A percentile compares a stretch with the other conserved stretches of the same genome.
Evolutionary conservation across 2,329 filamentous ascomycete species (phyloP).

Genomic region (Sordariomycetes sp.): DNA sequence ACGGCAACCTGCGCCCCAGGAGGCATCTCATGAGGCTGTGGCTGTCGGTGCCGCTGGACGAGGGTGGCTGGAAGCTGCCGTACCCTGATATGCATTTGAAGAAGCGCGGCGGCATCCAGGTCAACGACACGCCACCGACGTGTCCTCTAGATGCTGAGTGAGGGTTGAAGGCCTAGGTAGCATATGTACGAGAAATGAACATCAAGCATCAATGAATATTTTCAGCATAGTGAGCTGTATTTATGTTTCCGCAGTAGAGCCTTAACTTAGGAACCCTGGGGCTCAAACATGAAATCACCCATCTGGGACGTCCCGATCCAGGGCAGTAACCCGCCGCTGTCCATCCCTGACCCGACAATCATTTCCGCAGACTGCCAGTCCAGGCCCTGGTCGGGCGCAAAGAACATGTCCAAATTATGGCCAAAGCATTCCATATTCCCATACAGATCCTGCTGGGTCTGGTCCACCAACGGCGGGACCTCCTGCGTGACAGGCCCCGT

Average conservation of each 20-base stretch:
- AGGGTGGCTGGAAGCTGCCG: slow-evolving; percentile 76
- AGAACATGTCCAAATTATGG: slow-evolving; percentile 3
- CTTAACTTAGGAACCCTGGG: background rate
- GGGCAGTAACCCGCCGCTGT: background rate
- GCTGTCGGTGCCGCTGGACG: slow-evolving; percentile 67
- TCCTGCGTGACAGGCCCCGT: background rate
- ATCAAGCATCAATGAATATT: too few species aligned
- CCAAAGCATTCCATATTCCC: background rate
- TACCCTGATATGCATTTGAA: slow-evolving; percentile 71
- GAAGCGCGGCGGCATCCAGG: slow-evolving; percentile 79
- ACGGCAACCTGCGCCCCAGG: slow-evolving; percentile 44
- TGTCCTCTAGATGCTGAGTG: slow-evolving; percentile 68
- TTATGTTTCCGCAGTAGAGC: too few species aligned
- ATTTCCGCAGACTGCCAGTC: slow-evolving; percentile 1
- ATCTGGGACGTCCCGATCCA: background rate
- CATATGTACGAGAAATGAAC: background rate
- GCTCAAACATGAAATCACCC: background rate
- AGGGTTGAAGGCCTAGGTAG: slow-evolving; percentile 1
- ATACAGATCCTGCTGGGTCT: background rate
- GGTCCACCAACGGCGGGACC: background rate
- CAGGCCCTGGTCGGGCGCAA: background rate
- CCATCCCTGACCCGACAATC: slow-evolving; percentile 1
- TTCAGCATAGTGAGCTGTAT: too few species aligned
- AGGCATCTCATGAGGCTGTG: slow-evolving; percentile 77
- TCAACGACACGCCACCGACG: slow-evolving; percentile 64